Evolutionary conservation across 768 basidiomycete species (phyloP).

Genomic region (Leccinum disarticulatum): DNA sequence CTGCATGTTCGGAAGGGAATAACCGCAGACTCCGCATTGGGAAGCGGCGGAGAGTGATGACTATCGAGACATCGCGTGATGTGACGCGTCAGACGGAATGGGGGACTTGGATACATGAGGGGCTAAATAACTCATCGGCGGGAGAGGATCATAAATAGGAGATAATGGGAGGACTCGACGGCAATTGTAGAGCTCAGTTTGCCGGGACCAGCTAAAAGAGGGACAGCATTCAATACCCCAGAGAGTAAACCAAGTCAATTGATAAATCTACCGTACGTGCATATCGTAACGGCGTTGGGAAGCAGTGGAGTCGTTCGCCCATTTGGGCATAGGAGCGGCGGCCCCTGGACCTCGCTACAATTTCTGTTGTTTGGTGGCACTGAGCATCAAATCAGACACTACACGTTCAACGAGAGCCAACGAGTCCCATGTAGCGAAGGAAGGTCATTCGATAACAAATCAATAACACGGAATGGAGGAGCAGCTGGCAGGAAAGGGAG

Average conservation of each 20-base stretch:
- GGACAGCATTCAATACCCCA: constrained; percentile 1
- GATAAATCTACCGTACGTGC: background rate
- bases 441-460: background rate
- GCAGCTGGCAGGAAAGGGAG: background rate
- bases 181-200: constrained; percentile 16
- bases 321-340: constrained; percentile 16
- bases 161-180: constrained; percentile 15
- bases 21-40: constrained; percentile 6
- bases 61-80: background rate
- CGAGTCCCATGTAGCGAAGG: background rate
- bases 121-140: constrained; percentile 3
- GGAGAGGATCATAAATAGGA: constrained; percentile 27
- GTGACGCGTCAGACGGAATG: constrained; percentile 4
- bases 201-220: constrained; percentile 22
- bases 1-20: constrained; percentile 7
- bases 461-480: constrained; percentile 5
- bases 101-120: constrained; percentile 17
- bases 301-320: constrained; percentile 4
- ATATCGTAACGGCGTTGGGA: constrained; percentile 7
- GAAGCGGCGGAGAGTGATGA: background rate
- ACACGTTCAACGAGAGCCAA: background rate
- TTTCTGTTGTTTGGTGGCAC: background rate
- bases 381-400: background rate
- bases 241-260: background rate
- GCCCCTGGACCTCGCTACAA: background rate